phyloP scores from a whole-genome alignment of 805 yeast species.

The Isabelozyma pseudorhagii region DNA sequence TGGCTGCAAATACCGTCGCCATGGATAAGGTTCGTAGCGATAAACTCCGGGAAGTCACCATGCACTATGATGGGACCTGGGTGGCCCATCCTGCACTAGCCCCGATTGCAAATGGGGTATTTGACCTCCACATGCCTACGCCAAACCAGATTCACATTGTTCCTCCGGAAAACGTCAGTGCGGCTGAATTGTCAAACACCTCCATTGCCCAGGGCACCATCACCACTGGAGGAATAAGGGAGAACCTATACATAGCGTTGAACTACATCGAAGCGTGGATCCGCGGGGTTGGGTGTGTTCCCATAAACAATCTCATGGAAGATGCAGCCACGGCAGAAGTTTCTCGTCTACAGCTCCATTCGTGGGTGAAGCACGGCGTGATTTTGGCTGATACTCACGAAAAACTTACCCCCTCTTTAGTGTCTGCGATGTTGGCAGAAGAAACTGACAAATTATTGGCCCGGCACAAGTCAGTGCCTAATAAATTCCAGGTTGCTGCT shows the following conservation, averaged over 20 bases:
- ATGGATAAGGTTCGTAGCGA: constrained; percentile 15
- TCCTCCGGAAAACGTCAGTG: constrained; percentile 10
- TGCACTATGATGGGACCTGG: constrained; percentile 21
- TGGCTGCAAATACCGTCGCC: constrained; percentile 11
- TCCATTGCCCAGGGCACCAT: constrained; percentile 9
- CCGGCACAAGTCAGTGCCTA: not conserved
- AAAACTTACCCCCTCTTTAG: constrained; percentile 12
- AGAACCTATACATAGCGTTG: constrained; percentile 17
- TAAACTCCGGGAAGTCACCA: constrained; percentile 17
- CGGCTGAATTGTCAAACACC: constrained; percentile 12
- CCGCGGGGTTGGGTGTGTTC: constrained; percentile 19
- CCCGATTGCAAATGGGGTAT: constrained; percentile 14
- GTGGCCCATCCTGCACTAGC: constrained; percentile 20
- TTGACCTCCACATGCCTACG: constrained; percentile 17
- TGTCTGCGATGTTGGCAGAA: constrained; percentile 8
- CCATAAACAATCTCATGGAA: constrained; percentile 19
- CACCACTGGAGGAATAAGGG: constrained; percentile 14
- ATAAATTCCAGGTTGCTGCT: constrained; percentile 14
- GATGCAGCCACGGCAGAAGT: constrained; percentile 23
- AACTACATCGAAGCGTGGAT: constrained; percentile 18
- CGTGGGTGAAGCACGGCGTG: constrained; percentile 17
- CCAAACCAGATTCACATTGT: constrained; percentile 17
- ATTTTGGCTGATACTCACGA: constrained; percentile 9
- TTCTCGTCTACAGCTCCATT: constrained; percentile 15
- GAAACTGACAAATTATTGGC: constrained; percentile 9